Evolutionary conservation across 1,139 yeast genomes (phyloP).

Genomic region (Taphrina deformans): DNA sequence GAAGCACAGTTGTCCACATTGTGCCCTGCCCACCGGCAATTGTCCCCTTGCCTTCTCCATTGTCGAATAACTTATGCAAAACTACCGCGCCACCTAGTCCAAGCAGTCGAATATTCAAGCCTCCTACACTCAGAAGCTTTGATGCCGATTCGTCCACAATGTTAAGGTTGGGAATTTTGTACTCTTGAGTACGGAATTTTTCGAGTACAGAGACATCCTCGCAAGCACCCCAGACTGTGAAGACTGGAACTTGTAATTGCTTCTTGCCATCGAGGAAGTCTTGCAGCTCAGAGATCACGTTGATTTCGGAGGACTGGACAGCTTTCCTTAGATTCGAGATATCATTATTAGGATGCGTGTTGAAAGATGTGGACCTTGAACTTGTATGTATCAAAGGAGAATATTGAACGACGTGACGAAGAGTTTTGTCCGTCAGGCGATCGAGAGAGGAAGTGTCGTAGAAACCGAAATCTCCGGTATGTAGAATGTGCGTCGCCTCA

Average conservation of each 20-base stretch:
- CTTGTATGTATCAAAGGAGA: constrained; percentile 51
- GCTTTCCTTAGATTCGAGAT: constrained; percentile 49
- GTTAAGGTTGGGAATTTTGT: constrained; percentile 57
- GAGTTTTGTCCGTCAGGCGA: constrained; percentile 49
- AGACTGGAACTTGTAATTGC: constrained; percentile 62
- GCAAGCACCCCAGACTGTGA: constrained; percentile 71
- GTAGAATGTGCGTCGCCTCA: constrained; percentile 58
- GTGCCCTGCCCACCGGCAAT: constrained; percentile 73
- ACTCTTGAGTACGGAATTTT: constrained; percentile 58
- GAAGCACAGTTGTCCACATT: constrained; percentile 71
- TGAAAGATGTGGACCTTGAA: constrained; percentile 23
- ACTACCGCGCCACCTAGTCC: constrained; percentile 75
- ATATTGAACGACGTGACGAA: constrained; percentile 67
- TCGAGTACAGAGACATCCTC: constrained; percentile 70
- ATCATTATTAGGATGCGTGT: constrained; percentile 44
- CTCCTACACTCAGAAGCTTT: constrained; percentile 46
- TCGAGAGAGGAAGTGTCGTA: constrained; percentile 62
- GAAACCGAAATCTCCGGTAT: constrained; percentile 80
- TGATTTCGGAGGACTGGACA: constrained; percentile 37
- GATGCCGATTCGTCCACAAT: constrained; percentile 59
- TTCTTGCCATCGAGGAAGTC: constrained; percentile 54
- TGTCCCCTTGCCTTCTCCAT: constrained; percentile 53
- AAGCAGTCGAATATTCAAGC: constrained; percentile 56
- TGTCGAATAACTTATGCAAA: constrained; percentile 67
- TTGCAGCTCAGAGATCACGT: constrained; percentile 55